Conservation (phyloP, 768 basidiomycete genomes). For the Boletellus ananiceps region DNA sequence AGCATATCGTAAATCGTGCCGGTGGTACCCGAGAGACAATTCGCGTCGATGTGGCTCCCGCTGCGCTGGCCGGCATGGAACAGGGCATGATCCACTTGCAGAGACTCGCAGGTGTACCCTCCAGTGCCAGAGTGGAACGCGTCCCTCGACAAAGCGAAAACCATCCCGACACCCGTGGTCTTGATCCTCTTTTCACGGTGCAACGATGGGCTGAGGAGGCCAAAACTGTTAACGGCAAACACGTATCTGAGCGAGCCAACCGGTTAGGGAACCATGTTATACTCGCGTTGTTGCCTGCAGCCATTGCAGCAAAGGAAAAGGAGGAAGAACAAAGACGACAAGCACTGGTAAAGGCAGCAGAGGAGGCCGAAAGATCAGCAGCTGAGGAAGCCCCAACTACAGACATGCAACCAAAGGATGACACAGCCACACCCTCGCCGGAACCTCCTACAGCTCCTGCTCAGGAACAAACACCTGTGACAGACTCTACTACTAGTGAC, state of each 20-base stretch:
- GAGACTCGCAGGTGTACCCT: conserved; percentile 42
- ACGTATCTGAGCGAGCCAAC: conserved; percentile 58
- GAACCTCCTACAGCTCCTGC: conserved; percentile 8
- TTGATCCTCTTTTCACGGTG: conserved; percentile 74
- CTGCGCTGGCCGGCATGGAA: conserved; percentile 56
- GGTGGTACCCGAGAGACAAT: conserved; percentile 61
- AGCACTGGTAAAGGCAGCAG: conserved; percentile 54
- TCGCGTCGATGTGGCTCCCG: conserved; percentile 71
- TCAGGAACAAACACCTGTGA: conserved; percentile 17
- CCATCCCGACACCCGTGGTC: conserved; percentile 42
- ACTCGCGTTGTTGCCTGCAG: conserved; percentile 74
- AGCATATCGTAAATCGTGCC: conserved; percentile 69
- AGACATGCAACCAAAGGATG: conserved; percentile 13
- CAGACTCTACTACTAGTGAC: conserved; percentile 37
- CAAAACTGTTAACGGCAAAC: conserved; percentile 74
- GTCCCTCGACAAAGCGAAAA: conserved; percentile 42
- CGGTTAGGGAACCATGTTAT: conserved; percentile 69
- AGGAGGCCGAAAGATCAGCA: conserved; percentile 33
- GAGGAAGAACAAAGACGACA: conserved; percentile 37
- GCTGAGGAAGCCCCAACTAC: conserved; percentile 31
- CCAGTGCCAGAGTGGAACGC: conserved; percentile 62
- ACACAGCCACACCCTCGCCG: conserved; percentile 9
- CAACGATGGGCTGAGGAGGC: conserved; percentile 90
- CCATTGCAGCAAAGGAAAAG: conserved; percentile 51
- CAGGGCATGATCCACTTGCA: conserved; percentile 47